Base-by-base conservation (phyloP, 305 asterid genomes). In the Nicotiana rustica region DNA sequence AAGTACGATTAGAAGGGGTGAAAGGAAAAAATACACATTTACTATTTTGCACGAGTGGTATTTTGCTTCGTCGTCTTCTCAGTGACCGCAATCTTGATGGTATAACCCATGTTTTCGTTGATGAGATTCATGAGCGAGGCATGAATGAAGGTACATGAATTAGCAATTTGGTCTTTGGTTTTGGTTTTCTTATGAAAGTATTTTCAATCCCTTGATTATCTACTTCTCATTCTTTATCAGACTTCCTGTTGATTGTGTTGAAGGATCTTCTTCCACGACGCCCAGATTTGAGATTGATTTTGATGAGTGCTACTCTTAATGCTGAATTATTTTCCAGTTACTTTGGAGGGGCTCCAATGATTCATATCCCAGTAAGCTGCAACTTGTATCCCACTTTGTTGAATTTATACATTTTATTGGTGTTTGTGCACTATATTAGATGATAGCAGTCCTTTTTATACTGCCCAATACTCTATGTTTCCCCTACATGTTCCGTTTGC, bases 61-160 rank as follows among this genome's bases (percentile, higher is more conserved):
- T 96, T 91, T 88, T 96, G 92, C 98, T 96, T 49, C 98, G 99
- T 38, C 90, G 99, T 83, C 96, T 96, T 77, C 90, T 96, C 93
- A 92, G 94, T 90, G 99, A 96, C 87, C 95, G 90, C 84, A 96
- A 93, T 83, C 91, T 96, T 85, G 92, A 90, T 81, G 99, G 98
- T 29, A 79, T 93, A 82, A 96, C 98, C 80, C 98, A 96, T 90
- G 94, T 95, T 78, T 95, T 96, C 84, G 98, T 96, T 81, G 99
- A 96, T 92, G 99, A 96, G 86, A 96, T 96, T 87, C 99, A 96
- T 61, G 99, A 96, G 90, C 93, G 99, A 61, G 99, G 99, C 89
- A 96, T 96, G 98, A 96, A 96, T 91, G 99, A 96, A 96, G 99
- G 99, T 96, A 85, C 85, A 85, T 84, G 83, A 41, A 4, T 52